These are phyloP conservation scores for Russula earlei DNA, from an alignment of 768 basidiomycete species.

Conservation along the genomic window DNA sequence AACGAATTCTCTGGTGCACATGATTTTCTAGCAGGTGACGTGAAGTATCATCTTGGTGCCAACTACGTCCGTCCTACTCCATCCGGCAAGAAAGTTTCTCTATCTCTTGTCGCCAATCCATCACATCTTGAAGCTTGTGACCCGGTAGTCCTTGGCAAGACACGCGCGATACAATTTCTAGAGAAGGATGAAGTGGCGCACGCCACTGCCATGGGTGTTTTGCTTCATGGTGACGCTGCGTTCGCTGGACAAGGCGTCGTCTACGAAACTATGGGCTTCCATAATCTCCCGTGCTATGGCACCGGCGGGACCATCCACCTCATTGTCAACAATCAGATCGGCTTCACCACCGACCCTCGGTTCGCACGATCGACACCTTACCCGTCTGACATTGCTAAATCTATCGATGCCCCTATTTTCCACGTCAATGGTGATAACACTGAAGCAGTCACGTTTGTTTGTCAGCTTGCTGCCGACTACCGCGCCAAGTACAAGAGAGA, in stretches of 20 bases:
- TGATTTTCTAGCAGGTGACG: constrained; percentile 86
- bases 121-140: constrained; percentile 97
- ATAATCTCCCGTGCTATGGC: constrained; percentile 89
- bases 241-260: constrained; percentile 98
- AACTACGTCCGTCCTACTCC: constrained; percentile 98
- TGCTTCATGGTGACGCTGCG: constrained; percentile 96
- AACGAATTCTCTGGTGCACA: constrained; percentile 88
- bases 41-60: constrained; percentile 98
- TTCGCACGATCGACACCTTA: constrained; percentile 97
- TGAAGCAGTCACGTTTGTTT: constrained; percentile 97
- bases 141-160: constrained; percentile 97
- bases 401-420: constrained; percentile 97
- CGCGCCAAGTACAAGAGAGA: constrained; percentile 98
- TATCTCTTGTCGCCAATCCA: constrained; percentile 97
- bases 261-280: constrained; percentile 99
- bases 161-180: constrained; percentile 92
- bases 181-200: constrained; percentile 77
- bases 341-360: constrained; percentile 97
- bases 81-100: constrained; percentile 92
- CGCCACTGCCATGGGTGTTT: constrained; percentile 84
- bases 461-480: constrained; percentile 96
- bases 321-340: constrained; percentile 98
- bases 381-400: constrained; percentile 95
- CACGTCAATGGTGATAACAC: constrained; percentile 99
- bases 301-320: constrained; percentile 98